Percentiles rank a stretch among this genome's conserved stretches.
phyloP scores from a whole-genome alignment of 495 filamentous ascomycete species.

The Penicillium soppii region DNA sequence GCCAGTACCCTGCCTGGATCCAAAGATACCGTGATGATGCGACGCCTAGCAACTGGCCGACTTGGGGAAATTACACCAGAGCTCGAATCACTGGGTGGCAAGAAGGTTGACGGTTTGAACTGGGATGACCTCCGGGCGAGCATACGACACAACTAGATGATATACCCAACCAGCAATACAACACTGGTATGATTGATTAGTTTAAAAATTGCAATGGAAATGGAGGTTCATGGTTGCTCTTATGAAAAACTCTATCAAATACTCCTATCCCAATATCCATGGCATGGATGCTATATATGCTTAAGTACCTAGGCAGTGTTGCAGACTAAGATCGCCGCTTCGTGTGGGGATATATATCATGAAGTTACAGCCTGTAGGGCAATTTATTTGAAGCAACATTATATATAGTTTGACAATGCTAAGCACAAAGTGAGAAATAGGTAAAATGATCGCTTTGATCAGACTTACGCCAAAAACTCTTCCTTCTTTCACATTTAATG shows the following conservation, averaged over 20 bases:
- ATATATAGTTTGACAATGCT: too few relatives aligned
- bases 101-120: constrained; percentile 52
- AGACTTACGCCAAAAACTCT: too few relatives aligned
- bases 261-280: too few relatives aligned
- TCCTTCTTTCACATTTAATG: too few relatives aligned
- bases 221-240: neutral
- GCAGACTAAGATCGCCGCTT: too few relatives aligned
- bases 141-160: constrained; percentile 31
- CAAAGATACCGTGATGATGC: constrained; percentile 68
- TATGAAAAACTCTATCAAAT: neutral
- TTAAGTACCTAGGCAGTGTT: too few relatives aligned
- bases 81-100: constrained; percentile 43
- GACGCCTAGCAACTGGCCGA: constrained; percentile 58
- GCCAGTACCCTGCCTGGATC: constrained; percentile 60
- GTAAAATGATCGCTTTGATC: too few relatives aligned
- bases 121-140: constrained; percentile 50
- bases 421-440: too few relatives aligned
- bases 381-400: too few relatives aligned
- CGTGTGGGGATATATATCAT: too few relatives aligned
- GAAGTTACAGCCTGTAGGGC: too few relatives aligned
- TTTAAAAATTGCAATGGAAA: constrained; percentile 1
- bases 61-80: constrained; percentile 33
- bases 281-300: too few relatives aligned
- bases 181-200: constrained; percentile 9
- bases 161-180: constrained; percentile 14